These are phyloP conservation scores for Candida ulmi DNA, from an alignment of 805 yeast species.

Conservation along the genomic window DNA sequence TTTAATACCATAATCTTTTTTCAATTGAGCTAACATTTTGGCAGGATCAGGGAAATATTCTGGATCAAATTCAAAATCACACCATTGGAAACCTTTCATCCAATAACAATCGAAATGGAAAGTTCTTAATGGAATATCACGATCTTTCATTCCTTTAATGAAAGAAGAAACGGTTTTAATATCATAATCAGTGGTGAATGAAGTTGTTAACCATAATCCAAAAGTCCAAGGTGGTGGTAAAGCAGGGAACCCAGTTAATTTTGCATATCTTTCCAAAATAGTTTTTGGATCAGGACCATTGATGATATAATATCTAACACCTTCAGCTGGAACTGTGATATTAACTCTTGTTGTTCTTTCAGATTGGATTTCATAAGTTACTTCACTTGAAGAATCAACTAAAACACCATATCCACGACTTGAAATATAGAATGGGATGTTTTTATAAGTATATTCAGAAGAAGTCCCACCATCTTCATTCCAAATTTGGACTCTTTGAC, in stretches of 20 bases:
- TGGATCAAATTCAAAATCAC: constrained; percentile 19
- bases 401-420: constrained; percentile 20
- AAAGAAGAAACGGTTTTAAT: constrained; percentile 16
- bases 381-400: constrained; percentile 16
- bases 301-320: constrained; percentile 17
- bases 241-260: constrained; percentile 18
- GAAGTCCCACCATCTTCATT: constrained; percentile 21
- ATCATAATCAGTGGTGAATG: constrained; percentile 20
- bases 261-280: constrained; percentile 16
- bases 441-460: constrained; percentile 18
- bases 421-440: constrained; percentile 18
- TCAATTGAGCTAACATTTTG: constrained; percentile 25
- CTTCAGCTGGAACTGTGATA: constrained; percentile 16
- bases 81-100: constrained; percentile 22
- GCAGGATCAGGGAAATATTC: constrained; percentile 19
- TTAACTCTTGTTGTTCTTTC: constrained; percentile 20
- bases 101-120: constrained; percentile 21
- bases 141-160: constrained; percentile 18
- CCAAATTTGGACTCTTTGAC: constrained; percentile 21
- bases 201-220: constrained; percentile 19
- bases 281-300: constrained; percentile 20
- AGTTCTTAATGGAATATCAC: constrained; percentile 17
- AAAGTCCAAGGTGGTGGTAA: constrained; percentile 21
- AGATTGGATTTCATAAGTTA: constrained; percentile 15
- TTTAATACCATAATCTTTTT: constrained; percentile 32